These are phyloP conservation scores for Colletotrichum cordylinicola DNA, from an alignment of 2,329 filamentous ascomycete genomes.

Conservation along the genomic window DNA sequence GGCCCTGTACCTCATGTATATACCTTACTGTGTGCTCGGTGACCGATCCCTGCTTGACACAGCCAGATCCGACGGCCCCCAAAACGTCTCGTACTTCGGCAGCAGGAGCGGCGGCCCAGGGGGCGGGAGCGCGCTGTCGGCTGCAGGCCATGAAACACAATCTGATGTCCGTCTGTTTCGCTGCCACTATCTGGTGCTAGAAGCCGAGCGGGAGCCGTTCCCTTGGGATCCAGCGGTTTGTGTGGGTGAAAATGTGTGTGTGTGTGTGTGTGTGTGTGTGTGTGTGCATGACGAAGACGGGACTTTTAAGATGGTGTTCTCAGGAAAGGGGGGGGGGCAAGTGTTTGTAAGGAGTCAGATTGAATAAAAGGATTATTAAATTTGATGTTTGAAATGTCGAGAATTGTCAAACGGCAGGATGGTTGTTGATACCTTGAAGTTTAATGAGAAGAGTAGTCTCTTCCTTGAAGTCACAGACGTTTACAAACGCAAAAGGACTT, in stretches of 20 bases:
- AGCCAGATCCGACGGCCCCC: not conserved
- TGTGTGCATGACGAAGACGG: rapidly evolving
- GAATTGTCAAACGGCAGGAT: no score
- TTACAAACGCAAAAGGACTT: no score
- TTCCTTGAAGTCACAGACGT: no score
- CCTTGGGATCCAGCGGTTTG: not conserved
- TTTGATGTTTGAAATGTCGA: not conserved
- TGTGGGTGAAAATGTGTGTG: not conserved
- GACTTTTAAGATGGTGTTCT: not conserved
- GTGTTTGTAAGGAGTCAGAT: not conserved
- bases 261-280: not conserved
- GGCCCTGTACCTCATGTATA: not conserved
- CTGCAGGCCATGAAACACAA: not conserved
- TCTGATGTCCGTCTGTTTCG: not conserved
- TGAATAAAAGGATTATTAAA: not conserved
- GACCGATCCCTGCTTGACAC: constrained; percentile 1
- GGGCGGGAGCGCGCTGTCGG: not conserved
- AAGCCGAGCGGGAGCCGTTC: not conserved
- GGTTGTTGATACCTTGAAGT: no score
- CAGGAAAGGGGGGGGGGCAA: no score
- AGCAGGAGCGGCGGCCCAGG: not conserved
- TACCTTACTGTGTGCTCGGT: not conserved
- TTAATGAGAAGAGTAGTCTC: no score
- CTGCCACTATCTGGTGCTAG: not conserved
- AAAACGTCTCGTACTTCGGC: not conserved